phyloP scores from a whole-genome alignment of 1,139 yeast species.

The Suhomyces chickasaworum region DNA sequence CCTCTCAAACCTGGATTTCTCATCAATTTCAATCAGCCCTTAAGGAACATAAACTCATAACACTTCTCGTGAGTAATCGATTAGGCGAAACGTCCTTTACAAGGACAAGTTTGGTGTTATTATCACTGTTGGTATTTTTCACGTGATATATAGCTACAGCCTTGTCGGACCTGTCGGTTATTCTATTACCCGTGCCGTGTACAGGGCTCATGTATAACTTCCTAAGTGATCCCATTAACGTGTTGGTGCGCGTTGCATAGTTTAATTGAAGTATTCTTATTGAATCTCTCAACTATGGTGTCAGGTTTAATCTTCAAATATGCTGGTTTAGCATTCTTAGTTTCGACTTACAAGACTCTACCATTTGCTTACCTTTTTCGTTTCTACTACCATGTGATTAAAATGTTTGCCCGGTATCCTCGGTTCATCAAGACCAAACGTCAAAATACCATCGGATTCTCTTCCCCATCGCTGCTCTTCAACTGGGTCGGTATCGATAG shows the following conservation, averaged over 20 bases:
- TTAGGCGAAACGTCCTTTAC: no score
- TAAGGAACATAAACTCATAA: neutral
- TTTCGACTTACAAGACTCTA: conserved; percentile 54
- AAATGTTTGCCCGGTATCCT: conserved; percentile 40
- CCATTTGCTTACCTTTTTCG: conserved; percentile 70
- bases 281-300: neutral
- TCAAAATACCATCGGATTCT: conserved; percentile 38
- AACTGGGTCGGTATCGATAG: conserved; percentile 48
- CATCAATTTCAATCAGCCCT: neutral
- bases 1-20: neutral
- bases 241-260: neutral
- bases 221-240: neutral
- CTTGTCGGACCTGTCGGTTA: neutral
- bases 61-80: neutral
- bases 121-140: no score
- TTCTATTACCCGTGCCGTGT: neutral
- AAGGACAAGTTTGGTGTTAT: no score
- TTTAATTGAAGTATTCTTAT: neutral
- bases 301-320: conserved; percentile 5
- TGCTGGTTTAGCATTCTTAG: conserved; percentile 15
- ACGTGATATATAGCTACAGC: neutral
- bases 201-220: neutral
- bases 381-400: conserved; percentile 54
- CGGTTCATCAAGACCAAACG: conserved; percentile 26
- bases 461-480: conserved; percentile 40